Base-by-base conservation (phyloP, 805 yeast species). In the Sugiyamaella americana region DNA sequence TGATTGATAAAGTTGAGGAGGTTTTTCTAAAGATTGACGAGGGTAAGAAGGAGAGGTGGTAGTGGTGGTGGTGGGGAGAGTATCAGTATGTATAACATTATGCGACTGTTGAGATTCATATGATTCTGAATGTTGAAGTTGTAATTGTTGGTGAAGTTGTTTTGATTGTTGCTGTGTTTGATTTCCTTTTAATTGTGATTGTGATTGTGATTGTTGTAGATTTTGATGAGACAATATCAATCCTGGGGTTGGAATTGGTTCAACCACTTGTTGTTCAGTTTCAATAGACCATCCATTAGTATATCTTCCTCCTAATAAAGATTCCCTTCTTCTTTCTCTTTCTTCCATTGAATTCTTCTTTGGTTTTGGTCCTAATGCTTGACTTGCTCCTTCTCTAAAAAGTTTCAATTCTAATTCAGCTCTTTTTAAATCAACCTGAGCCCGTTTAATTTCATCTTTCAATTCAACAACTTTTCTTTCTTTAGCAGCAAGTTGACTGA, bases 381-480 rank as follows among this genome's bases (percentile, higher is more conserved):
- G 47, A 30, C 52, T 49, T 20, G 58, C 61, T 20, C 53, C 58
- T 23, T 51, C 53, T 34, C 58, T 50, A 51, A 60, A 62, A 41
- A 47, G 47, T 16, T 51, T 46, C 40, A 67, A 55, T 10, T 67
- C 72, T 4, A 48, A 48, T 49, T 69, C 71, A 11, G 72, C 71
- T 29, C 54, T 59, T 26, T 55, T 53, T 45, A 69, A 59, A 41
- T 63, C 61, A 23, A 48, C 56, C 41, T 54, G 57, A n/a, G 64
- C 51, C 32, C 58, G 50, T 23, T 48, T 47, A 35, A 61, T 40
- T 29, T 58, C 64, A 40, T 58, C 61, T 17, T 59, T 49, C 26
- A 69, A 58, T 44, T 66, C 70, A 20, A 61, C 59, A 6, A 69
- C 68, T 3, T 59, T 60, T 2, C 70, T 59, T 50, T 69, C 70